Base-by-base conservation (phyloP, 495 filamentous ascomycete genomes). In the Aspergillus diversus region DNA sequence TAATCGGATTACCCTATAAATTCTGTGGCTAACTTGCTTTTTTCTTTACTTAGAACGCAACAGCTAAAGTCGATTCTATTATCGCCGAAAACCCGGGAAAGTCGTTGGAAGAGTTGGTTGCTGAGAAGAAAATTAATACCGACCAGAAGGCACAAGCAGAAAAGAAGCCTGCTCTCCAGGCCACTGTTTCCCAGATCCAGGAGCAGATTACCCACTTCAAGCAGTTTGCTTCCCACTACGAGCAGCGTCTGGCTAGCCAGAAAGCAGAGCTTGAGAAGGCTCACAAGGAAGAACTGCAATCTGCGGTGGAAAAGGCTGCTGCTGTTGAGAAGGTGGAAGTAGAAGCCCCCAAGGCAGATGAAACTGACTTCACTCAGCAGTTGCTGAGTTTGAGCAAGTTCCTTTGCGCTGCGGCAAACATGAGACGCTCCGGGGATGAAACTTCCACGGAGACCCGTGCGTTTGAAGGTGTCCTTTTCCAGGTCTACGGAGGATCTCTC, bases 131-230 rank as follows among this genome's bases (percentile, higher is more conserved):
- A 73, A 93, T 99, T 82, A 99, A 98, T 72, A 66, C 77, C 67
- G 96, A 99, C 75, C 93, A 98, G 75, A 96, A 92, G 74, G 87
- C 90, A 7, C 90, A 97, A 77, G 86, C 87, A 31, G 77, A 89
- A 63, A 96, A 96, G 84, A 98, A 97, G 72, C 94, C 95, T n/a
- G 75, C 82, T 15, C 86, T 97, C 13, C 90, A 92, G 69, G 84
- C 86, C 33, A 84, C 89, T 65, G 79, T 93, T 52, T 75, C 83
- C 32, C 89, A 95, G 75, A 76, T 91, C 33, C 90, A 95, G 72
- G 92, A 96, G 66, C 91, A 97, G 76, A 82, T 97, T 48, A 77
- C 85, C 13, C 87, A 90, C 69, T 92, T 91, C 81, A 92, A 90
- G 78, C 89, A 93, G 73, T 83, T 97, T 63, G 89, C 92, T 59